Percentiles rank a stretch among this genome's conserved stretches.
phyloP scores from a whole-genome alignment of 192 early-diverging fungal genomes.

The Gryganskiella cystojenkinii region DNA sequence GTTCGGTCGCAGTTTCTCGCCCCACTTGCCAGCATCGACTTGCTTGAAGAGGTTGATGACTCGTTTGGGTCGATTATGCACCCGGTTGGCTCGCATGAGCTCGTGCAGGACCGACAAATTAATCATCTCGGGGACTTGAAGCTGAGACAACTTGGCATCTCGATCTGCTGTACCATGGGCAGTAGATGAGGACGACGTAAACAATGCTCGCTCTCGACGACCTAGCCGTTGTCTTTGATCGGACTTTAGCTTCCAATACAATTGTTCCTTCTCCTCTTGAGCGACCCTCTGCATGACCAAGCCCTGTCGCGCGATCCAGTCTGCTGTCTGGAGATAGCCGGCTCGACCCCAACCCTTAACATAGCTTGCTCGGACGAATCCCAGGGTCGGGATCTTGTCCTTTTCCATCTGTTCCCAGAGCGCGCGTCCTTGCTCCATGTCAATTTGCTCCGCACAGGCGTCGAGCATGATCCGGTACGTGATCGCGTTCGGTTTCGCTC shows the following conservation, averaged over 20 bases:
- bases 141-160: no score
- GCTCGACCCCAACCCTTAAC: slow-evolving; percentile 33
- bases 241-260: neutral
- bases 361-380: slow-evolving; percentile 30
- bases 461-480: slow-evolving; percentile 41
- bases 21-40: slow-evolving; percentile 36
- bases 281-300: slow-evolving; percentile 1
- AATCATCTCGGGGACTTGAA: slow-evolving; percentile 15
- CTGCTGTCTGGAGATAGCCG: slow-evolving; percentile 20
- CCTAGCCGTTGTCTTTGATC: neutral
- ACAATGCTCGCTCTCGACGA: neutral
- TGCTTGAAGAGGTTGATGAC: slow-evolving; percentile 26
- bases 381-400: slow-evolving; percentile 8
- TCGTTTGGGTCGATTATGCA: slow-evolving; percentile 15
- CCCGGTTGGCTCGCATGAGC: slow-evolving; percentile 27
- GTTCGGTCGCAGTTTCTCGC: slow-evolving; percentile 18
- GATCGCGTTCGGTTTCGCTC: slow-evolving; percentile 25
- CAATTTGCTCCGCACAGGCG: slow-evolving; percentile 50
- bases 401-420: slow-evolving; percentile 28
- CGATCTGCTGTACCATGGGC: no score
- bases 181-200: no score
- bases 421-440: slow-evolving; percentile 26
- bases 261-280: neutral
- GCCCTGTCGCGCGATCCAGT: slow-evolving; percentile 8
- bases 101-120: slow-evolving; percentile 33